phyloP scores from a whole-genome alignment of 108 stramenopile species.

The Nannochloropsis gaditana region DNA sequence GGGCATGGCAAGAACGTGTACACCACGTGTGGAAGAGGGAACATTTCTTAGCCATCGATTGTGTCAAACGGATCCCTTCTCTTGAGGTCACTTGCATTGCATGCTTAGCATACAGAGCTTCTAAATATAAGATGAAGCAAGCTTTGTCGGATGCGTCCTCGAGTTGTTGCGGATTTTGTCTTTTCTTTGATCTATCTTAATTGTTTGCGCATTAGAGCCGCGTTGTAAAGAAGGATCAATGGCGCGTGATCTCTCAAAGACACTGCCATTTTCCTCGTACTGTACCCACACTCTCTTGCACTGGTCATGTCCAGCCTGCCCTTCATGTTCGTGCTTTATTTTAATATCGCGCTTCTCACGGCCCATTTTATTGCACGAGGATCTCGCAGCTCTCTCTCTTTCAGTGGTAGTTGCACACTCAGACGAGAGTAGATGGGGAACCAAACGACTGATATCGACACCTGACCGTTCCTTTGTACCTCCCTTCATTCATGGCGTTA shows the following conservation, averaged over 20 bases:
- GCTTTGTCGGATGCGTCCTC: too few relatives aligned
- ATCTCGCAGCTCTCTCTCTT: not conserved
- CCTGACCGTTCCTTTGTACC: too few relatives aligned
- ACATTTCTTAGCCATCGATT: too few relatives aligned
- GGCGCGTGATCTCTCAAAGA: constrained; percentile 17
- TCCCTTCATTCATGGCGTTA: too few relatives aligned
- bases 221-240: not conserved
- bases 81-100: too few relatives aligned
- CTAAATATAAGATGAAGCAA: too few relatives aligned
- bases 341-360: not conserved
- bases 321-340: not conserved
- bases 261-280: not conserved
- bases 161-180: not conserved
- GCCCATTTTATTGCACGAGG: not conserved
- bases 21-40: too few relatives aligned
- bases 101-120: too few relatives aligned
- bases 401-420: not conserved
- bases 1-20: too few relatives aligned
- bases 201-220: not conserved
- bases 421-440: too few relatives aligned
- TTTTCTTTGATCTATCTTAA: not conserved
- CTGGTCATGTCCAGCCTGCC: not conserved
- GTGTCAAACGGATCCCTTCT: too few relatives aligned
- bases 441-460: too few relatives aligned
- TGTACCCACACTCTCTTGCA: not conserved